These are phyloP conservation scores for Dactylorhiza incarnata DNA, from an alignment of 106 monocot genomes.

Conservation along the genomic window DNA sequence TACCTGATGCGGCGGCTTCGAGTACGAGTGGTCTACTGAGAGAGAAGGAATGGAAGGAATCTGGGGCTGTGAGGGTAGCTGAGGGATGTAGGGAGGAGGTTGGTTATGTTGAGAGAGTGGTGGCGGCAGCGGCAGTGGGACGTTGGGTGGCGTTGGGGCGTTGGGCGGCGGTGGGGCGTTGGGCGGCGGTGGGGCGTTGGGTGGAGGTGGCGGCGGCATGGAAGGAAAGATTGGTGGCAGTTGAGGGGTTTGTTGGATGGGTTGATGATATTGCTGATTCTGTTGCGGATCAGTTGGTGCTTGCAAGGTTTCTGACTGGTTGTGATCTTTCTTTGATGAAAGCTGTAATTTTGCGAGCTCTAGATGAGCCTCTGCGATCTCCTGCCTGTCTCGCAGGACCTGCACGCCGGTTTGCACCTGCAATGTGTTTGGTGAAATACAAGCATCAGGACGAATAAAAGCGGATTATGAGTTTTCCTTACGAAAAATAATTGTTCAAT, in stretches of 20 bases:
- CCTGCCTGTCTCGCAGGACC: slow-evolving; percentile 68
- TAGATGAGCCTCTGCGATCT: slow-evolving; percentile 56
- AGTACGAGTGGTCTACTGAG: slow-evolving; percentile 26
- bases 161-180: not conserved
- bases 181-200: not conserved
- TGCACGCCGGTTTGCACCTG: slow-evolving; percentile 81
- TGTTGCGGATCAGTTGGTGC: slow-evolving; percentile 10
- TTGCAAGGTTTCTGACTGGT: not conserved
- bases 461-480: not conserved
- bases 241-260: slow-evolving; percentile 17
- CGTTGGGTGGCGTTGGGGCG: slow-evolving; percentile 29
- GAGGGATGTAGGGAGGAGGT: slow-evolving; percentile 11
- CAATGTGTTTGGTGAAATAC: not conserved
- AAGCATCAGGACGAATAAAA: not conserved
- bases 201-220: slow-evolving; percentile 17
- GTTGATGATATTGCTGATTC: slow-evolving; percentile 16
- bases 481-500: no score
- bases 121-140: slow-evolving; percentile 36
- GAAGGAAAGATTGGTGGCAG: slow-evolving; percentile 6
- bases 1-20: slow-evolving; percentile 20
- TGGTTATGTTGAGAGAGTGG: slow-evolving; percentile 25
- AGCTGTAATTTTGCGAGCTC: slow-evolving; percentile 52
- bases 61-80: slow-evolving; percentile 25
- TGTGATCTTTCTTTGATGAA: slow-evolving; percentile 25
- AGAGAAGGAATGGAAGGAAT: slow-evolving; percentile 33